These are phyloP conservation scores for Plenodomus tracheiphilus DNA, from an alignment of 2,329 filamentous ascomycete genomes.

Conservation along the genomic window DNA sequence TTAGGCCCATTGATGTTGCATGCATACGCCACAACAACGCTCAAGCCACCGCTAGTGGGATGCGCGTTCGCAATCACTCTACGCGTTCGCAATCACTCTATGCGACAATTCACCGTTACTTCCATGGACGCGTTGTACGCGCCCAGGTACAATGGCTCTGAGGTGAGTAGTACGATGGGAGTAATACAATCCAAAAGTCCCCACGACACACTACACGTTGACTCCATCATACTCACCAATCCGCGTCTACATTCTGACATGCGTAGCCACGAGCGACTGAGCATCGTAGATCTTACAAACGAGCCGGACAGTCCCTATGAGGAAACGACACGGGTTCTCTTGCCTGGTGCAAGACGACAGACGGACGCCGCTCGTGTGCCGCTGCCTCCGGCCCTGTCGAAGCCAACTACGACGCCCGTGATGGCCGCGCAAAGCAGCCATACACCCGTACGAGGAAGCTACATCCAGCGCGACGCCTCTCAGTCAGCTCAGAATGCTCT, in stretches of 20 bases:
- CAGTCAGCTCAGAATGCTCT: background rate
- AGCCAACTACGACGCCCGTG: too few species aligned
- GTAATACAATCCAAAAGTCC: too few species aligned
- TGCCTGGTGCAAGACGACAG: background rate
- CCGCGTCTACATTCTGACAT: constrained; percentile 10
- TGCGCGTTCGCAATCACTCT: constrained; percentile 5
- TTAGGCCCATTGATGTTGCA: too few species aligned
- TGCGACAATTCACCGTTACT: constrained; percentile 17
- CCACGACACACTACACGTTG: background rate
- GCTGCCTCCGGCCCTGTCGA: too few species aligned
- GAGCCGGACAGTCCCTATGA: constrained; percentile 20
- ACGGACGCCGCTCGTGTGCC: too few species aligned
- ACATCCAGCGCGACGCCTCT: background rate
- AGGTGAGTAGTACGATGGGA: constrained; percentile 21
- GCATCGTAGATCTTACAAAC: constrained; percentile 27
- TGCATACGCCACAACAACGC: too few species aligned
- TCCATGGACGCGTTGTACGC: constrained; percentile 24
- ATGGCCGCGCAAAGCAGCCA: too few species aligned
- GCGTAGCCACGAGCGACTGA: constrained; percentile 17
- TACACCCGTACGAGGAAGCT: background rate
- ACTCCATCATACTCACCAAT: background rate
- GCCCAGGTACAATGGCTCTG: constrained; percentile 13
- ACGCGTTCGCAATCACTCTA: constrained; percentile 27
- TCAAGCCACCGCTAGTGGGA: constrained; percentile 11
- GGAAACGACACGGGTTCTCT: background rate